Percentiles rank a stretch among this genome's conserved stretches.
phyloP scores from a whole-genome alignment of 164 flowering plant species.

The Kalanchoe fedtschenkoi region DNA sequence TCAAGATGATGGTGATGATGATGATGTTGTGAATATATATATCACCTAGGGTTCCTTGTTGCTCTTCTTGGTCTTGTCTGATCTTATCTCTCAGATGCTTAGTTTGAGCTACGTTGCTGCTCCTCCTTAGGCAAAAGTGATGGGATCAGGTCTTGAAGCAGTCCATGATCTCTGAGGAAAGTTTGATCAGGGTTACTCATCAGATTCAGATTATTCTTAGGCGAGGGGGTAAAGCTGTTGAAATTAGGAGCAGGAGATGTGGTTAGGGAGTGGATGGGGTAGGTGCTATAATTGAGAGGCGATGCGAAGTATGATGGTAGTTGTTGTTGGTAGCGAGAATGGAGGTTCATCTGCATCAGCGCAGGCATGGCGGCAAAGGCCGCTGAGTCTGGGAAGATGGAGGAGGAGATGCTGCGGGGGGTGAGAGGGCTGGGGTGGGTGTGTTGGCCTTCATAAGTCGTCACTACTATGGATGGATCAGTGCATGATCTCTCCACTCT shows the following conservation, averaged over 20 bases:
- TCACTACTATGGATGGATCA: slow-evolving; percentile 45
- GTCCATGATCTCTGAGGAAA: slow-evolving; percentile 36
- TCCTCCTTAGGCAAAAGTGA: slow-evolving; percentile 30
- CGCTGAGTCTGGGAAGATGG: slow-evolving; percentile 8
- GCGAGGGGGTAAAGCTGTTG: not conserved
- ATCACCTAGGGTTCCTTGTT: not conserved
- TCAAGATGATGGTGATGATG: not conserved
- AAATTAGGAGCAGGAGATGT: not conserved
- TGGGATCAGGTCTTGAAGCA: slow-evolving; percentile 49
- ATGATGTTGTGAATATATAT: not conserved
- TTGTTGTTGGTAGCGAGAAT: slow-evolving; percentile 10
- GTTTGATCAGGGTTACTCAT: slow-evolving; percentile 1
- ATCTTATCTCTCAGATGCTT: not conserved
- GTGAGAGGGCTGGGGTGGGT: slow-evolving; percentile 41
- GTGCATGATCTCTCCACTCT: slow-evolving; percentile 46
- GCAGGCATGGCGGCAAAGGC: slow-evolving; percentile 6
- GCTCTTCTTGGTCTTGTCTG: not conserved
- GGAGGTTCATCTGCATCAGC: slow-evolving; percentile 8
- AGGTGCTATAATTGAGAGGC: slow-evolving; percentile 8
- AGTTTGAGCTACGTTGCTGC: not conserved
- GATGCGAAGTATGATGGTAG: slow-evolving; percentile 8
- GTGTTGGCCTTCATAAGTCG: slow-evolving; percentile 64
- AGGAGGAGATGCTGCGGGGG: slow-evolving; percentile 19
- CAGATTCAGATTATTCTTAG: not conserved
- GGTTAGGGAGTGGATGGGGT: not conserved